phyloP scores from a whole-genome alignment of 2,329 filamentous ascomycete species.

The Microdochium paspali region DNA sequence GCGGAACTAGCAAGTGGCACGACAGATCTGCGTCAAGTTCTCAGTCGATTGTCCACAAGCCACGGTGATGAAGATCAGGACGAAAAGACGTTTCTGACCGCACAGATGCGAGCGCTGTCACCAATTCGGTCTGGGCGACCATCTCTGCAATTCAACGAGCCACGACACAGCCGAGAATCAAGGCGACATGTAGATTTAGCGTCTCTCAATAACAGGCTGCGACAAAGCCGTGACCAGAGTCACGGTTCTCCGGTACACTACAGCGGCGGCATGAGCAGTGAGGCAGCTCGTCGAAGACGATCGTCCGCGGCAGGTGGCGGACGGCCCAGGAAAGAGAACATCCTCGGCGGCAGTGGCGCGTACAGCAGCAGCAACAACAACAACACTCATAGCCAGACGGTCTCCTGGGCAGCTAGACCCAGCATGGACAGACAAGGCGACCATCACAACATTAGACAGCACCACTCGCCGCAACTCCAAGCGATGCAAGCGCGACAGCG shows the following conservation, averaged over 20 bases:
- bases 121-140: neutral
- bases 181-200: neutral
- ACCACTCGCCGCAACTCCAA: neutral
- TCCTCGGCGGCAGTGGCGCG: neutral
- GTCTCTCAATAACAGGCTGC: neutral
- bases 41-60: neutral
- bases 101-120: neutral
- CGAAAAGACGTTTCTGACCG: neutral
- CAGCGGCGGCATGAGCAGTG: neutral
- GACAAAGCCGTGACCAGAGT: neutral
- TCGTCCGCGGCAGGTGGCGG: neutral
- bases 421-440: neutral
- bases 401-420: neutral
- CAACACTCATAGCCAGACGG: neutral
- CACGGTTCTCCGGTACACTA: neutral
- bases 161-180: neutral
- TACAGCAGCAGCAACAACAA: neutral
- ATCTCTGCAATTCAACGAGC: neutral
- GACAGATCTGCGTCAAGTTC: neutral
- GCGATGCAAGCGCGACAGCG: neutral
- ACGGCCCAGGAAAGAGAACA: neutral
- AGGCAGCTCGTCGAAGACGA: neutral
- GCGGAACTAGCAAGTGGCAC: neutral
- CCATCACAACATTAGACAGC: neutral
- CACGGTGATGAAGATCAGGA: neutral